Conservation (phyloP, 2,329 filamentous ascomycete species). For the Pyrenophora seminiperda region DNA sequence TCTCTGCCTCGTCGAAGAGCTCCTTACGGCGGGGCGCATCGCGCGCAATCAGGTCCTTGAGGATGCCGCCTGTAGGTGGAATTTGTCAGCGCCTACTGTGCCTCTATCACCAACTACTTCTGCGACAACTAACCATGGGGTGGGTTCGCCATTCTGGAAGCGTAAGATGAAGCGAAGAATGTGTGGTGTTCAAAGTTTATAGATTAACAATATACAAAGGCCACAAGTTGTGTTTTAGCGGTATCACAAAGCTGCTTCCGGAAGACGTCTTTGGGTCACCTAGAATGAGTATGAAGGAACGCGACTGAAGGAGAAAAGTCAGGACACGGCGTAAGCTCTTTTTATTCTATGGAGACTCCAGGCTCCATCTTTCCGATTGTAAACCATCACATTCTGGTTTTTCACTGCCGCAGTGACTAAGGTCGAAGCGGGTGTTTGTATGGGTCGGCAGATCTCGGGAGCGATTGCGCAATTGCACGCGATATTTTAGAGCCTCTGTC, state of each 20-base stretch:
- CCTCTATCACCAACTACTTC: background rate
- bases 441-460: constrained; percentile 42
- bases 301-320: constrained; percentile 10
- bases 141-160: constrained; percentile 55
- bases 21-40: constrained; percentile 82
- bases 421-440: constrained; percentile 26
- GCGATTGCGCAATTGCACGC: constrained; percentile 49
- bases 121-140: constrained; percentile 53
- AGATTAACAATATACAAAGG: constrained; percentile 4
- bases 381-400: constrained; percentile 14
- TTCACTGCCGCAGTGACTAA: constrained; percentile 27
- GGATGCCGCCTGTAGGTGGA: constrained; percentile 70
- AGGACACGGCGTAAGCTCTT: constrained; percentile 9
- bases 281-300: background rate
- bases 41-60: constrained; percentile 96
- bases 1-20: constrained; percentile 83
- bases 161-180: background rate
- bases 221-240: constrained; percentile 3
- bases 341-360: constrained; percentile 17
- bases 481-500: constrained; percentile 24
- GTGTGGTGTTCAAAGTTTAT: background rate
- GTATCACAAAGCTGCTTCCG: constrained; percentile 3
- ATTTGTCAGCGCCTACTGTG: constrained; percentile 24
- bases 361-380: constrained; percentile 8
- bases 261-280: constrained; percentile 4